Base-by-base conservation (phyloP, 2,329 filamentous ascomycete species). In the Fusarium sp. region DNA sequence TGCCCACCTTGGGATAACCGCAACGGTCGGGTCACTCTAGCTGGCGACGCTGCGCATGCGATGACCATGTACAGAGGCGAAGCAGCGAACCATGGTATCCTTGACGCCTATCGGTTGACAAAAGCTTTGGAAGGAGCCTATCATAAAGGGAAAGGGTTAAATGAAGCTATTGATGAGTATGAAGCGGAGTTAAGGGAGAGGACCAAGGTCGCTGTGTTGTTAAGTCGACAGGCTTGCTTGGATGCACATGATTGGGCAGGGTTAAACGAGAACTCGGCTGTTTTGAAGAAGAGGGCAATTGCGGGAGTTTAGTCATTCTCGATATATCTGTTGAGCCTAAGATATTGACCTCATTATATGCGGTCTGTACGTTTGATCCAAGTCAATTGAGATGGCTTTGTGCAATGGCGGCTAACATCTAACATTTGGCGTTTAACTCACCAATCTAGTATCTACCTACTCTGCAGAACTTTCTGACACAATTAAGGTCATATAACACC, bases 41-140 rank as follows among this genome's bases (percentile, higher is more conserved):
- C 62, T 8, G 61, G 64, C 4, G 64, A 67, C 10, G 64, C 64
- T 8, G 64, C 64, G 18, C 64, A 67, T 15, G 61, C 61, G 10
- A 66, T 67, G 61, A 66, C 50, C 5, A 67, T 67, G 64, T 67
- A 67, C 24, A 44, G 61, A 12, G 64, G 64, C 1, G 64, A 66
- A 47, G 64, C 64, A 3, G 64, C 61, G 1, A 66, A 66, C 1
- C 64, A 66, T 28, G 64, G 64, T 1, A 66, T 66, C 8, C 24
- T 66, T 12, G 64, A 66, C 8, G 61, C 61, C 2, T 66, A 66
- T 26, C 24, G 64, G 2, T 18, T 66, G 1, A 20, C 22, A 14
- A 66, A 50, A 7, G 24, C 22, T 38, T 14, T 66, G 12, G 50
- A 66, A 6, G 13, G 15, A 9, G 20, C 30, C 2, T 44, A 50